A percentile compares a stretch with the other conserved stretches of the same genome.
These are phyloP conservation scores for Solanum tarapatanum DNA, from an alignment of 257 asterid genomes.

Conservation along the genomic window DNA sequence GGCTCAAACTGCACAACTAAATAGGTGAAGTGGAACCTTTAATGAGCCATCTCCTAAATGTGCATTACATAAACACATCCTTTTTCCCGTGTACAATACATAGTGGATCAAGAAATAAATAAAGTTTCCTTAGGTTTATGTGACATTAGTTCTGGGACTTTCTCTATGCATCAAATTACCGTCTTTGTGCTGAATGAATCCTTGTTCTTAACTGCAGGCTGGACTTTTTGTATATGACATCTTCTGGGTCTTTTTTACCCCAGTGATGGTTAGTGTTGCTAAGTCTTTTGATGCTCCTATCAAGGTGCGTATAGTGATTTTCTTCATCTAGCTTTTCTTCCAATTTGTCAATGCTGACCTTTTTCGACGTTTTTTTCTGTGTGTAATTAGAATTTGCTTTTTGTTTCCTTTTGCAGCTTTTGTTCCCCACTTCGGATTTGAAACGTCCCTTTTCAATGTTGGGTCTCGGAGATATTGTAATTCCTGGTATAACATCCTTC, in stretches of 20 bases:
- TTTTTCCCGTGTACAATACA: not conserved
- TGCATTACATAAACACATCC: not conserved
- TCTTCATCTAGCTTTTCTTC: not conserved
- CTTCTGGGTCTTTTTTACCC: slow-evolving; percentile 97
- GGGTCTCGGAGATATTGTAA: slow-evolving; percentile 97
- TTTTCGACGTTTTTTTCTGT: not conserved
- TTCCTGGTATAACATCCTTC: slow-evolving; percentile 58
- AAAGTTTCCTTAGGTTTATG: not conserved
- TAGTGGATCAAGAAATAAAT: not conserved
- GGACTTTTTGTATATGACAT: slow-evolving; percentile 91
- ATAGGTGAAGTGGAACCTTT: not conserved
- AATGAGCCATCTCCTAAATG: not conserved
- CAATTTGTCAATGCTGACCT: not conserved
- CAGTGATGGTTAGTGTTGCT: slow-evolving; percentile 97
- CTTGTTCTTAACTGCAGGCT: slow-evolving; percentile 41
- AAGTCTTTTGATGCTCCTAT: slow-evolving; percentile 96
- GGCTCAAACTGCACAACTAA: not conserved
- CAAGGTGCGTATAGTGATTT: slow-evolving; percentile 33
- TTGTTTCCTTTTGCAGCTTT: slow-evolving; percentile 46
- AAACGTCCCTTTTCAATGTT: slow-evolving; percentile 94
- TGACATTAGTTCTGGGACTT: not conserved
- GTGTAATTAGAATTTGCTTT: not conserved
- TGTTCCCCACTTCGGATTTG: slow-evolving; percentile 79
- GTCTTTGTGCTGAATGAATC: not conserved
- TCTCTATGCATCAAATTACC: not conserved